Evolutionary conservation across 192 early-diverging fungal species (phyloP).

Genomic region (Backusella australiensis): DNA sequence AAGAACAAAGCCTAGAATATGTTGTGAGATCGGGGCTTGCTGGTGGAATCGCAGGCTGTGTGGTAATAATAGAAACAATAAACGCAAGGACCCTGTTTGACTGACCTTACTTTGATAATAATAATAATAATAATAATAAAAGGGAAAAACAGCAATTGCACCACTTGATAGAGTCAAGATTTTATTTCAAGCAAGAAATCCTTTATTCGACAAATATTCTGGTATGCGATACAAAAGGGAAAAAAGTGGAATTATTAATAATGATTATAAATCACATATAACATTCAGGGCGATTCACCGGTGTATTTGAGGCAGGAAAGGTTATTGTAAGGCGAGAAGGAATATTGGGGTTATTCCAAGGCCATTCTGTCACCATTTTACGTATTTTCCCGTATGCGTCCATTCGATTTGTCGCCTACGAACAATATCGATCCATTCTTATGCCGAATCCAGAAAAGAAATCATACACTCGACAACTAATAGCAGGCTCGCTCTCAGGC

Average conservation of each 20-base stretch:
- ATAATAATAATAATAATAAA: not conserved
- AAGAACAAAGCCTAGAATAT: conserved; percentile 46
- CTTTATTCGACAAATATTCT: conserved; percentile 64
- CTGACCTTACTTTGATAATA: not conserved
- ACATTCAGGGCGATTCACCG: conserved; percentile 65
- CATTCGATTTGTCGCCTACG: conserved; percentile 96
- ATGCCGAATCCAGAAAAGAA: conserved; percentile 68
- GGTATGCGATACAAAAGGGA: conserved; percentile 36
- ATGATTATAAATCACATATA: not conserved
- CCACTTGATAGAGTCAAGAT: conserved; percentile 87
- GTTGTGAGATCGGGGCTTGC: conserved; percentile 46
- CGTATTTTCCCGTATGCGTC: conserved; percentile 97
- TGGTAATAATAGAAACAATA: conserved; percentile 30
- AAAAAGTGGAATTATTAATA: not conserved
- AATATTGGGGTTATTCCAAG: conserved; percentile 83
- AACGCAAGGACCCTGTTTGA: not conserved
- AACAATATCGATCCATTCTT: conserved; percentile 75
- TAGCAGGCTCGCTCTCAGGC: conserved; percentile 79
- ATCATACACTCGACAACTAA: conserved; percentile 60
- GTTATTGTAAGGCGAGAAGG: conserved; percentile 76
- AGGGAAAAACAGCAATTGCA: conserved; percentile 78
- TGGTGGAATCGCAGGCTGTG: conserved; percentile 50
- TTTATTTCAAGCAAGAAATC: conserved; percentile 78
- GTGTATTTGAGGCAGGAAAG: conserved; percentile 76
- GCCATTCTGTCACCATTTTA: conserved; percentile 90